Evolutionary conservation across 1,284 basidiomycete genomes (phyloP).

Genomic region (Stereum hirsutum): DNA sequence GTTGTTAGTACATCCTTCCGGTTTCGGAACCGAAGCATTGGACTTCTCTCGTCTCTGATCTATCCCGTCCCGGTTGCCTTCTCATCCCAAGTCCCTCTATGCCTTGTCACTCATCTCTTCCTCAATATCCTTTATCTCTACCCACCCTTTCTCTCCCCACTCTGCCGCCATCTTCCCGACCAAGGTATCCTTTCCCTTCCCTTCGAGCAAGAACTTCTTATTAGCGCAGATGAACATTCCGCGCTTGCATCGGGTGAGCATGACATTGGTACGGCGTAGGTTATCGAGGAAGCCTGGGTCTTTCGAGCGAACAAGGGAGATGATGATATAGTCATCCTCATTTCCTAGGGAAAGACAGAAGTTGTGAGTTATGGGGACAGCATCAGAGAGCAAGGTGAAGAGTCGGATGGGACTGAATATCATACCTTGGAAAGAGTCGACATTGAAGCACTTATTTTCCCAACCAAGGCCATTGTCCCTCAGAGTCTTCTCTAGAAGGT

Average conservation of each 20-base stretch:
- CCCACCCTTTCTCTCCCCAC: constrained; percentile 30
- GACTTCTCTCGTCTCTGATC: neutral
- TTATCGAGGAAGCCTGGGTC: constrained; percentile 39
- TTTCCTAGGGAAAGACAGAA: constrained; percentile 19
- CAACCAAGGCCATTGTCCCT: constrained; percentile 26
- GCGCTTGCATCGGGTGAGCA: constrained; percentile 57
- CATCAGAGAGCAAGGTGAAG: neutral
- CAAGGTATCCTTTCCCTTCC: constrained; percentile 33
- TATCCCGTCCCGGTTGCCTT: neutral
- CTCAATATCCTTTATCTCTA: constrained; percentile 28
- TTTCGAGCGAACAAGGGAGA: constrained; percentile 45
- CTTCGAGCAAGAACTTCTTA: constrained; percentile 37
- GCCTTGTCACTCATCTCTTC: no score
- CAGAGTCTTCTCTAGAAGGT: constrained; percentile 29
- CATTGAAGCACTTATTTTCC: constrained; percentile 38
- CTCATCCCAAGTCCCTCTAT: constrained; percentile 19
- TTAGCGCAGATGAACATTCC: constrained; percentile 61
- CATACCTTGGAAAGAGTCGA: constrained; percentile 35
- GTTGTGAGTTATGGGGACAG: constrained; percentile 10
- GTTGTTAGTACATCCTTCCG: no score
- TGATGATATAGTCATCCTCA: constrained; percentile 45
- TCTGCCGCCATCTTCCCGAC: constrained; percentile 36
- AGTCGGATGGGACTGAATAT: neutral
- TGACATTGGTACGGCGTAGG: constrained; percentile 50
- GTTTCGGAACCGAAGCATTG: no score